Evolutionary conservation across 2,329 filamentous ascomycete species (phyloP).

Genomic region (Myriosclerotinia curreyana): DNA sequence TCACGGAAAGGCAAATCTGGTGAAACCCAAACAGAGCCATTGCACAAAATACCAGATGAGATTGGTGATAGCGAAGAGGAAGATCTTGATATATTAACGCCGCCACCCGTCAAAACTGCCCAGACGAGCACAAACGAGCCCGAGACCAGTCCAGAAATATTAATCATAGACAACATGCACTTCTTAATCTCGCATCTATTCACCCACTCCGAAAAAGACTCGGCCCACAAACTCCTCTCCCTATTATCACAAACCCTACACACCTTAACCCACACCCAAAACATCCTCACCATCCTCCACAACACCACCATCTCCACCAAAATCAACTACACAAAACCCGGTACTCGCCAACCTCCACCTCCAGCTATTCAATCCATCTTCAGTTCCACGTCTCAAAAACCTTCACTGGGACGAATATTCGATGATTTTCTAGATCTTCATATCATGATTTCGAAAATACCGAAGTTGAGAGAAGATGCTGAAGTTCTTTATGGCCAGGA

Average conservation of each 20-base stretch:
- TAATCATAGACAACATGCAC: slow-evolving; percentile 56
- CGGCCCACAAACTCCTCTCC: slow-evolving; percentile 50
- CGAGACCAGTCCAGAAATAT: slow-evolving; percentile 41
- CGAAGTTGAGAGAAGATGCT: slow-evolving; percentile 44
- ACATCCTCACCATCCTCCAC: slow-evolving; percentile 53
- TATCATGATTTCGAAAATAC: slow-evolving; percentile 49
- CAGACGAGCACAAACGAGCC: background rate
- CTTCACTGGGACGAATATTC: slow-evolving; percentile 51
- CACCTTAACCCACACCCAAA: slow-evolving; percentile 44
- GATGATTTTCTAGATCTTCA: slow-evolving; percentile 54
- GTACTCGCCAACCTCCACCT: slow-evolving; percentile 10
- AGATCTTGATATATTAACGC: background rate
- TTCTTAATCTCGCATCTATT: slow-evolving; percentile 53
- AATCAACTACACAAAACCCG: slow-evolving; percentile 4
- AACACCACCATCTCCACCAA: slow-evolving; percentile 46
- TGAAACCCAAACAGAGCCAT: background rate
- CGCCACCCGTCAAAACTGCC: background rate
- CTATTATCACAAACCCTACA: slow-evolving; percentile 49
- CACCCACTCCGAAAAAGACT: slow-evolving; percentile 44
- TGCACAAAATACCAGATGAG: slow-evolving; percentile 30
- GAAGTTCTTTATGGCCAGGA: slow-evolving; percentile 38
- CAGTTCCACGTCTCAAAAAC: slow-evolving; percentile 29
- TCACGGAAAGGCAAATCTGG: background rate
- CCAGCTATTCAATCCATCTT: slow-evolving; percentile 28
- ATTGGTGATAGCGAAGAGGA: slow-evolving; percentile 38